Conservation (phyloP, 257 asterid genomes). For the Nyctanthes arbortristis region DNA sequence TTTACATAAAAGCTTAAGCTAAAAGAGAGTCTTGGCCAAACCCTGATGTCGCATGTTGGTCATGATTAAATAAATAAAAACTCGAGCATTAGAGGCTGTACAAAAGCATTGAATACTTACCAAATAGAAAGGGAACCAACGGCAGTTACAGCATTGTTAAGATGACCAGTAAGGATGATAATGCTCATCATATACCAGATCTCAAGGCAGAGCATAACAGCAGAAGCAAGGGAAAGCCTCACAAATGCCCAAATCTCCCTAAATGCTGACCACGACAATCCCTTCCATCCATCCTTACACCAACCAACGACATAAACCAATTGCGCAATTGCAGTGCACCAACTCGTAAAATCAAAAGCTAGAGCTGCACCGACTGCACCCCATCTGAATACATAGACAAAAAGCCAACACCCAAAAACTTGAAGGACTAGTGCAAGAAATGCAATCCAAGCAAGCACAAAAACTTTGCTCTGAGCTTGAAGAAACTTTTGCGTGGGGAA, state of each 20-base stretch:
- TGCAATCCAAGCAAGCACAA: conserved; percentile 60
- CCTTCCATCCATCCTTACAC: conserved; percentile 94
- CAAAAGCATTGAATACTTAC: too few species aligned
- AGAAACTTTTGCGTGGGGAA: conserved; percentile 77
- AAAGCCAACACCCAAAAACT: conserved; percentile 56
- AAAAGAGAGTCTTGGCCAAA: too few species aligned
- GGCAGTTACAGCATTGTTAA: conserved; percentile 61
- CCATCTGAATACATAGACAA: conserved; percentile 49
- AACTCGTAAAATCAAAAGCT: conserved; percentile 54
- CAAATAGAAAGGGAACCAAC: conserved; percentile 86
- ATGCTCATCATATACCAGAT: conserved; percentile 88
- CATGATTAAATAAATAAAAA: too few species aligned
- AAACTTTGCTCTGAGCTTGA: conserved; percentile 85
- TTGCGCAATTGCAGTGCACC: conserved; percentile 56
- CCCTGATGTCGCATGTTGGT: too few species aligned
- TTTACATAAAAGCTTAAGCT: background rate
- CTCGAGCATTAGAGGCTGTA: too few species aligned
- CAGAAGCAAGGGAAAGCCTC: conserved; percentile 81
- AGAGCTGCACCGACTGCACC: conserved; percentile 69
- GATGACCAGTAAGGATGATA: conserved; percentile 72
- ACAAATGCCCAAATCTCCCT: conserved; percentile 77
- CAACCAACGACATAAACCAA: conserved; percentile 65
- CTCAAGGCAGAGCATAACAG: conserved; percentile 85
- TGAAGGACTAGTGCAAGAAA: conserved; percentile 42
- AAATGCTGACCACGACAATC: conserved; percentile 62